Evolutionary conservation across 1,139 yeast species (phyloP), one percentile per base, ranked within the genome.

Genomic region (Waltiozyma solani): DNA sequence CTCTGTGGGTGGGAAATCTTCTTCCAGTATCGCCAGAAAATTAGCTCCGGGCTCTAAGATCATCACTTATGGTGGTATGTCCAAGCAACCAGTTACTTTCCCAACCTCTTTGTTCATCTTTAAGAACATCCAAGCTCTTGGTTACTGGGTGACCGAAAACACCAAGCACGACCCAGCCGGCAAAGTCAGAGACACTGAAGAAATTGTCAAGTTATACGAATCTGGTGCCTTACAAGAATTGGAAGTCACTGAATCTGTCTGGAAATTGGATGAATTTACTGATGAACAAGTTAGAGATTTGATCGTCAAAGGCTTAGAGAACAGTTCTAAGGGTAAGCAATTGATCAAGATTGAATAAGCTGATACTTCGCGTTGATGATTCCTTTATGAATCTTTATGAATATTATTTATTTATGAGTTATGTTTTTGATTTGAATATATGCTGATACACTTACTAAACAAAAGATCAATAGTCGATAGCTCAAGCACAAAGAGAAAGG

Each of bases 41-140:
- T 69, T 91, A 46, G 76, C 73, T 38, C 70, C 75, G 45, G 85
- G 87, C 24, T 78, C 77, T 2, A 69, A 82, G 46, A 68, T 91
- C 69, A 76, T 84, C 52, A 87, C 98, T 1, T 91, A 91, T 57
- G 99, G 99, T 23, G 98, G 96, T 37, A 91, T 91, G 98, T 85
- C 97, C 6, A 79, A 79, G 67, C 91, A 86, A 62, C 98, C 98
- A 3, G 93, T 93, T 21, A 73, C 76, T 15, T 62, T 91, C 43
- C 96, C 97, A 33, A 86, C 96, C 1, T 76, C 95, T 1, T 64
- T 85, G 44, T 84, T 85, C 54, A 89, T 93, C 48, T 91, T 91
- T 68, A 91, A 87, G 59, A 83, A 89, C 54, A 62, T 91, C 44
- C 79, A 84, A 17, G 78, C 89, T 42, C 76, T 79, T 33, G 98